A percentile compares a stretch with the other conserved stretches of the same genome.
Conservation (phyloP, 345 rosid genomes). For the Combretum micranthum region DNA sequence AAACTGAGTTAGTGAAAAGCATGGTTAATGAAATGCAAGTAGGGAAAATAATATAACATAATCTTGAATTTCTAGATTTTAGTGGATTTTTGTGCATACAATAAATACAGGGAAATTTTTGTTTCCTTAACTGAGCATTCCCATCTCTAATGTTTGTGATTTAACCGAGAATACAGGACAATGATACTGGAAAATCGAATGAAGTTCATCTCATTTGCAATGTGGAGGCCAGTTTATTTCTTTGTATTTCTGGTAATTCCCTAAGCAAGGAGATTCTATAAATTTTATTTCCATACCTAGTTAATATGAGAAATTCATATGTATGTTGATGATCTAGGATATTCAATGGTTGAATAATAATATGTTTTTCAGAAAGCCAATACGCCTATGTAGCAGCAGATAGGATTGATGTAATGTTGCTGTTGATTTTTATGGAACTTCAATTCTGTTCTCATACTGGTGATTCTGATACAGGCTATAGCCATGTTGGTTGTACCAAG, state of each 20-base stretch:
- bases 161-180: too few species aligned
- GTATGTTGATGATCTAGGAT: neutral
- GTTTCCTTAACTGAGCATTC: too few species aligned
- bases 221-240: conserved; percentile 3
- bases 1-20: too few species aligned
- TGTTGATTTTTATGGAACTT: neutral
- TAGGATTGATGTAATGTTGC: neutral
- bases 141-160: too few species aligned
- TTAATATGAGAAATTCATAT: neutral
- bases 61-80: too few species aligned
- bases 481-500: conserved; percentile 26
- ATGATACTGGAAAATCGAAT: neutral
- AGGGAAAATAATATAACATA: too few species aligned
- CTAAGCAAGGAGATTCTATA: neutral
- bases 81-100: too few species aligned
- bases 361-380: neutral
- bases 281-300: neutral
- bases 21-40: too few species aligned
- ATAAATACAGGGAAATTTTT: too few species aligned
- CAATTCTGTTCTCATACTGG: neutral
- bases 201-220: conserved; percentile 4
- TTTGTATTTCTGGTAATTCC: conserved; percentile 10
- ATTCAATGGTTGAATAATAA: neutral
- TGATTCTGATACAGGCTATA: conserved; percentile 19
- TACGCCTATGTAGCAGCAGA: neutral